Conservation (phyloP, 2,329 filamentous ascomycete species). For the Fusarium metavorans region DNA sequence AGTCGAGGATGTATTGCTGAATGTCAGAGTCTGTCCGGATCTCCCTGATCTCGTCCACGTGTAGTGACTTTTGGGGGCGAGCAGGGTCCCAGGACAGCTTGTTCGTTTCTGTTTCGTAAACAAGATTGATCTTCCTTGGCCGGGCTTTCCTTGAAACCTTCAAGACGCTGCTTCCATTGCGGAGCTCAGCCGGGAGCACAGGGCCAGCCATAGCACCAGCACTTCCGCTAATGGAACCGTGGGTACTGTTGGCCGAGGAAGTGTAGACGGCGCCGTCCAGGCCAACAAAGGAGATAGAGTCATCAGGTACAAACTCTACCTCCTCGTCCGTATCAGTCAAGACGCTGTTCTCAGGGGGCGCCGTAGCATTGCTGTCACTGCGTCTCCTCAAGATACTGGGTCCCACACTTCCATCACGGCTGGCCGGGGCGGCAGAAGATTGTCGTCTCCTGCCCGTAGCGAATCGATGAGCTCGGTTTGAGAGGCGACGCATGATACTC, state of each 20-base stretch:
- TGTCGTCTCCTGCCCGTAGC: conserved; percentile 73
- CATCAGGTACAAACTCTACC: conserved; percentile 55
- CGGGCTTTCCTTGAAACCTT: conserved; percentile 87
- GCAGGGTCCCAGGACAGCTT: conserved; percentile 90
- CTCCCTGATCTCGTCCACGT: conserved; percentile 95
- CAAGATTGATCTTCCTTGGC: conserved; percentile 76
- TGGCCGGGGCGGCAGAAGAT: conserved; percentile 80
- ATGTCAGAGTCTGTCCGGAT: conserved; percentile 87
- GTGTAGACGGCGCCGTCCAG: conserved; percentile 60
- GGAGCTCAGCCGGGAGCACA: conserved; percentile 80
- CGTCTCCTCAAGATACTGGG: conserved; percentile 88
- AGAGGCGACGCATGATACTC: conserved; percentile 83
- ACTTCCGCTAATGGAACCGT: conserved; percentile 60
- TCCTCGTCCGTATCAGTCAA: conserved; percentile 64
- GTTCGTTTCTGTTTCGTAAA: conserved; percentile 84
- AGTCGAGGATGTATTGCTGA: conserved; percentile 89
- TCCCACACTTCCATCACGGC: conserved; percentile 88
- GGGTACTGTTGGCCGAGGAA: conserved; percentile 61
- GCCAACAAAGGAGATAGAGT: conserved; percentile 51
- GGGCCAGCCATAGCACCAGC: conserved; percentile 69
- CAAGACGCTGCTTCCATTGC: conserved; percentile 80
- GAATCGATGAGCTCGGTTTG: conserved; percentile 81
- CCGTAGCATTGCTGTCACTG: conserved; percentile 87
- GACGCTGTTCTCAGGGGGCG: conserved; percentile 62
- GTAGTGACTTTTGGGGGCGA: conserved; percentile 84